phyloP scores from a whole-genome alignment of 2,329 filamentous ascomycete genomes.

The Passalora sequoiae region DNA sequence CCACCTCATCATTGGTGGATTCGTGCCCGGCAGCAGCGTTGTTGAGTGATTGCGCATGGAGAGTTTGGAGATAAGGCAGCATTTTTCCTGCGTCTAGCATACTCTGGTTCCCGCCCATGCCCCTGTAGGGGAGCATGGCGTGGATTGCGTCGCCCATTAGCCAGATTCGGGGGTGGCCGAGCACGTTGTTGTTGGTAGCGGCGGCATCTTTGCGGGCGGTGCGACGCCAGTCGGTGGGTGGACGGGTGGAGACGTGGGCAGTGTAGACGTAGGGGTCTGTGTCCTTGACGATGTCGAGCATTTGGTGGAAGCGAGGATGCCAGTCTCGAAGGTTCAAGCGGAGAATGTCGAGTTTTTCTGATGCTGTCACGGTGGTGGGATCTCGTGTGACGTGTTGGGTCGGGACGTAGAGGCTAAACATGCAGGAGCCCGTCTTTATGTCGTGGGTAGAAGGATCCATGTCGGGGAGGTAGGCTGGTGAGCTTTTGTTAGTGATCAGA shows the following conservation, averaged over 20 bases:
- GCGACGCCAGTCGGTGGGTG: not conserved
- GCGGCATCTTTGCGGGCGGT: not conserved
- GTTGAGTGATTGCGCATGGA: too few relatives aligned
- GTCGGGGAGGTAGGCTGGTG: not conserved
- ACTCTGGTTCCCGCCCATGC: not conserved
- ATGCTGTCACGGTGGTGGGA: not conserved
- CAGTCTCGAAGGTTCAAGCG: not conserved
- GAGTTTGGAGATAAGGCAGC: not conserved
- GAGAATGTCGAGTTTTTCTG: conserved; percentile 1
- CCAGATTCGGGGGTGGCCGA: not conserved
- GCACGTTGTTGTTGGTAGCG: not conserved
- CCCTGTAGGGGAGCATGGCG: not conserved
- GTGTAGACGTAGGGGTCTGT: conserved; percentile 3
- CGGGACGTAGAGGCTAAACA: conserved; percentile 1
- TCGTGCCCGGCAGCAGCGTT: not conserved
- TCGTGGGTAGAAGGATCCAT: not conserved
- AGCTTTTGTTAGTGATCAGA: too few relatives aligned
- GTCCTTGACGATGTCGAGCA: not conserved
- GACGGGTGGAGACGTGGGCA: not conserved
- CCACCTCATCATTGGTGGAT: not conserved
- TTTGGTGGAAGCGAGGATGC: not conserved
- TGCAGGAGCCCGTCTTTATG: conserved; percentile 3
- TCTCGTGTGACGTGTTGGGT: not conserved
- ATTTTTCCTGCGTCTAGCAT: not conserved
- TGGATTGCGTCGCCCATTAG: not conserved